Percentiles rank a stretch among this genome's conserved stretches.
Evolutionary conservation across 2,329 filamentous ascomycete species (phyloP).

Genomic region (Hymenotorrendiella dingleyae): DNA sequence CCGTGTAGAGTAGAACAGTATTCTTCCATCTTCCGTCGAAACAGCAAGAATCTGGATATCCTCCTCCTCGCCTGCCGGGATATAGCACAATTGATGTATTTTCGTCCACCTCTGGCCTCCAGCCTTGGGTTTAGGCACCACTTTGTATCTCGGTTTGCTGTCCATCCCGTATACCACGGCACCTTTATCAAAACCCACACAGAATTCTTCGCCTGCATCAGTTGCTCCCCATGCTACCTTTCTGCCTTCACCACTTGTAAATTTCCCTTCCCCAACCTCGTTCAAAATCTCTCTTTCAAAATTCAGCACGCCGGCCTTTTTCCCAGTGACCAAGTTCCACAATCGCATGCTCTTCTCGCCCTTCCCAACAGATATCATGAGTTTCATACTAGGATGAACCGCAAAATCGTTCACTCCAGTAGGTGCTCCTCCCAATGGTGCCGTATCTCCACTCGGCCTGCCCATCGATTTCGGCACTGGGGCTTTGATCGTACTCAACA

Average conservation of each 20-base stretch:
- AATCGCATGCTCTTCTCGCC: constrained; percentile 88
- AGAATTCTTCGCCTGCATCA: constrained; percentile 75
- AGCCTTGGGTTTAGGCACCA: constrained; percentile 53
- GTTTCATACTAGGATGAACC: constrained; percentile 90
- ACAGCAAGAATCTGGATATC: constrained; percentile 60
- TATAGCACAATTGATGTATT: constrained; percentile 74
- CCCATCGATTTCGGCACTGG: constrained; percentile 76
- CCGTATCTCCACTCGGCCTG: constrained; percentile 84
- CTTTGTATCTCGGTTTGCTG: constrained; percentile 70
- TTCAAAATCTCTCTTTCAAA: constrained; percentile 69
- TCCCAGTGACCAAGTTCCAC: constrained; percentile 95
- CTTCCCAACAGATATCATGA: constrained; percentile 89
- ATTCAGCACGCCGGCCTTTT: constrained; percentile 87
- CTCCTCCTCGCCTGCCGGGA: constrained; percentile 45
- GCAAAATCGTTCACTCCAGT: constrained; percentile 93
- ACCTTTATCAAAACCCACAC: constrained; percentile 82
- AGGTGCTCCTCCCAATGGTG: constrained; percentile 71
- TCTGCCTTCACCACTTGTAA: constrained; percentile 74
- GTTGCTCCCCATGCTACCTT: constrained; percentile 73
- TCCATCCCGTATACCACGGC: constrained; percentile 83
- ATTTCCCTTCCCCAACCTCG: constrained; percentile 69
- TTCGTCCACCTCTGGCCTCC: constrained; percentile 50
- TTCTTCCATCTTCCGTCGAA: constrained; percentile 83
- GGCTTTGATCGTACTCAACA: constrained; percentile 82
- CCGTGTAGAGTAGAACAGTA: constrained; percentile 75